These are phyloP conservation scores for Baudoinia panamericana DNA, from an alignment of 495 filamentous ascomycete species.

Conservation along the genomic window DNA sequence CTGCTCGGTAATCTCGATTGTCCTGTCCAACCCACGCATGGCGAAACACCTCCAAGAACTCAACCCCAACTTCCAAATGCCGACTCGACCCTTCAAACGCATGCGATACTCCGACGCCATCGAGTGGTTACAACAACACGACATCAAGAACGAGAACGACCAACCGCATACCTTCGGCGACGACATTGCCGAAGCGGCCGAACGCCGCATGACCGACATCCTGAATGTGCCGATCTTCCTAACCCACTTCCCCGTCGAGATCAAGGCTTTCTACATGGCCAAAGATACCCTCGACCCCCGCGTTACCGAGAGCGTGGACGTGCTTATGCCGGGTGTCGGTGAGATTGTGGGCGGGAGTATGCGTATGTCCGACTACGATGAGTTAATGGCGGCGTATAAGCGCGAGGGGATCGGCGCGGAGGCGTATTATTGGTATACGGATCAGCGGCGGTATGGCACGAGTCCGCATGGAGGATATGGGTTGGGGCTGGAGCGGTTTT, in stretches of 20 bases:
- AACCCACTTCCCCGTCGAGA: slow-evolving; percentile 90
- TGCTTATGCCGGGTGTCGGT: slow-evolving; percentile 90
- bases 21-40: slow-evolving; percentile 57
- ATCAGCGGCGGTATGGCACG: slow-evolving; percentile 94
- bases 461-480: slow-evolving; percentile 94
- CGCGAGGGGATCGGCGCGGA: slow-evolving; percentile 71
- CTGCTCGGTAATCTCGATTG: slow-evolving; percentile 67
- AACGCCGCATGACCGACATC: slow-evolving; percentile 91
- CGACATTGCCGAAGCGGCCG: slow-evolving; percentile 95
- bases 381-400: slow-evolving; percentile 79
- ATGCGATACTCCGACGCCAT: slow-evolving; percentile 96
- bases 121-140: slow-evolving; percentile 75
- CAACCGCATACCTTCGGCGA: slow-evolving; percentile 84
- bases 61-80: slow-evolving; percentile 77
- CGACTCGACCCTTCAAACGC: slow-evolving; percentile 75
- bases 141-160: slow-evolving; percentile 86
- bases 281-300: slow-evolving; percentile 67
- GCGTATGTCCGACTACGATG: slow-evolving; percentile 89
- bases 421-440: slow-evolving; percentile 98
- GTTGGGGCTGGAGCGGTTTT: slow-evolving; percentile 85
- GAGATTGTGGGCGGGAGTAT: slow-evolving; percentile 96
- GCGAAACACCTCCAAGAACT: slow-evolving; percentile 60
- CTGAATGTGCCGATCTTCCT: slow-evolving; percentile 93
- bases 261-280: slow-evolving; percentile 99
- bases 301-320: slow-evolving; percentile 94